Evolutionary conservation across 192 early-diverging fungal species (phyloP), one percentile per base, ranked within the genome.

Genomic region (Dimargaris verticillata): DNA sequence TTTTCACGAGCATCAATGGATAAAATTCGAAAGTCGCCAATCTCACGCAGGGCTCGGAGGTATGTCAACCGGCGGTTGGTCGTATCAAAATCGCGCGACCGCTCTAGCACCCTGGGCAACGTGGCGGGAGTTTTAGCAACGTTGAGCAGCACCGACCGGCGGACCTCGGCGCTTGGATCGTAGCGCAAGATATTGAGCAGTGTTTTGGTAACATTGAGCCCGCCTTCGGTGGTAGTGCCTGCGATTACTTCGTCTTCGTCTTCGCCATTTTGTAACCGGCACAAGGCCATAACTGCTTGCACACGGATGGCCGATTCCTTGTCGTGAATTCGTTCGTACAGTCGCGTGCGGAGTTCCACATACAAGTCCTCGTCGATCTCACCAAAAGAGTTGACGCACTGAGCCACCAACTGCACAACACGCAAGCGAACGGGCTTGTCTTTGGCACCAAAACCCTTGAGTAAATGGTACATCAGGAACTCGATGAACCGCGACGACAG

Each of bases 341-440:
- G 76, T 46, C 78, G 69, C 20, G 72, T 74, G 70, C 78, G 78
- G 52, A 94, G 69, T 20, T 82, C 67, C 58, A 78, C 72, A 63
- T 87, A 92, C 17, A 88, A 63, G 52, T 87, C 85, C 62, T 88
- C 87, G 66, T 91, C 87, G 28, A 91, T 81, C 53, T 86, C 86
- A 17, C 83, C 82, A 49, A 89, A 63, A 25, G 76, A 80, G 66
- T 80, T 84, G 28, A 88, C 75, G 45, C 83, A 78, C 65, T 84
- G 72, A 5, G 83, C 84, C 33, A 90, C 78, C 5, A 91, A 68
- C 69, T 91, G 84, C 63, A 85, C 88, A 60, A 80, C 80, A 6
- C 91, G 79, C 60, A 80, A 64, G 13, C 91, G 82, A 5, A 89
- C 83, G 12, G 71, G 72, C 65, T 86, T 86, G 61, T 90, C 86